These are phyloP conservation scores for Ampelomyces quisqualis DNA, from an alignment of 2,329 filamentous ascomycete genomes.

Conservation along the genomic window DNA sequence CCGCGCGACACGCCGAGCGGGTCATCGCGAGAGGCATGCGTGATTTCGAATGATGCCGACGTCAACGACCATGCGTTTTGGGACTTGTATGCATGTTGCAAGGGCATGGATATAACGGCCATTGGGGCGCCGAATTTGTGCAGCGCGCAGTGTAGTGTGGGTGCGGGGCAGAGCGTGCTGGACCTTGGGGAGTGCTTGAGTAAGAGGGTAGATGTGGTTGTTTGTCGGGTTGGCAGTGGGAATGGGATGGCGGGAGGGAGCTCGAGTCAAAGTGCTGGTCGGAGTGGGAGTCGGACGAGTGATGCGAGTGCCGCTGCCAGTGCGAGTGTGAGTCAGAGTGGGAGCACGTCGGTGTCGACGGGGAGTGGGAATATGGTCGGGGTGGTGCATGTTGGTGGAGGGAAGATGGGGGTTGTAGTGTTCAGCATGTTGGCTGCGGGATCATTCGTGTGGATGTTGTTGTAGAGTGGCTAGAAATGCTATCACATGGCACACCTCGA, in stretches of 20 bases:
- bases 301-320: conserved; percentile 3
- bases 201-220: conserved; percentile 16
- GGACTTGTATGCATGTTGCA: conserved; percentile 25
- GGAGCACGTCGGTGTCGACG: background rate
- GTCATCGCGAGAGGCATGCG: conserved; percentile 12
- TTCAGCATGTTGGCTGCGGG: conserved; percentile 2
- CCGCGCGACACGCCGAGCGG: conserved; percentile 7
- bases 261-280: background rate
- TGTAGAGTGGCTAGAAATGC: no score
- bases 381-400: conserved; percentile 1
- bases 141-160: conserved; percentile 13
- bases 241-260: conserved; percentile 1
- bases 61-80: conserved; percentile 27
- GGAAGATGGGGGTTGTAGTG: background rate
- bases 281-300: conserved; percentile 4
- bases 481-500: no score
- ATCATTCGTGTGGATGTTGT: conserved; percentile 2
- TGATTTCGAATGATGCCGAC: conserved; percentile 21
- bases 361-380: conserved; percentile 1
- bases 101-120: conserved; percentile 6
- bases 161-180: conserved; percentile 12
- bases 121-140: conserved; percentile 9
- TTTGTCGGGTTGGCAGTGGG: conserved; percentile 13
- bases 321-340: conserved; percentile 4
- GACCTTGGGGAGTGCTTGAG: conserved; percentile 24